Base-by-base conservation (phyloP, 257 asterid species). In the Coffea canephora region DNA sequence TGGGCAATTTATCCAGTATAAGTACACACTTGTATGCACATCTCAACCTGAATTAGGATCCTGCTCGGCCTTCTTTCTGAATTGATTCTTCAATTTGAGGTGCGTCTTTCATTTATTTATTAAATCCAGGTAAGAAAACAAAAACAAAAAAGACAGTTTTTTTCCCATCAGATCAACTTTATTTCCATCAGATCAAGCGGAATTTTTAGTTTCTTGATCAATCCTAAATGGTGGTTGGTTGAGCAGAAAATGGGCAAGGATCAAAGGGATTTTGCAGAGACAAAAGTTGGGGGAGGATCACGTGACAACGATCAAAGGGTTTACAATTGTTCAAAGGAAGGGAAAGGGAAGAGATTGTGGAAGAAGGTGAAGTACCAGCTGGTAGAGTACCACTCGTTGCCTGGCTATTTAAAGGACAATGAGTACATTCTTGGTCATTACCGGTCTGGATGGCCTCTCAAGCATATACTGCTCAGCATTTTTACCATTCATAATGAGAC, bases 401-500 rank as follows among this genome's bases (percentile, higher is more conserved):
- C 99, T 71, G 91, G 82, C n/a, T 96, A 89, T 89, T 92, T 96
- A 87, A 94, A 94, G 89, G 98, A 96, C 87, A 96, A 96, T 75
- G 98, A 94, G 83, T 96, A 87, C 57, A 92, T 94, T 82, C 87
- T 87, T 79, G 88, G 94, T 5, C 85, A 92, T 91, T 96, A 94
- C 82, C 85, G 99, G 69, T 65, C 92, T 23, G 98, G 94, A 78
- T 96, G 99, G 98, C 98, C 99, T 73, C 84, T 96, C 84, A 92
- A 87, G 86, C 96, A 94, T 73, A 86, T 75, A 55, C 78, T 96
- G 79, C 94, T 96, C 73, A 96, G 99, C 87, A 82, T 91, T n/a
- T 96, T 96, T 75, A 81, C 91, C 77, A 91, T 96, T 88, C 98
- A 94, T 84, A 96, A 96, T 71, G 99, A 96, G 91, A 94, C 99